Evolutionary conservation across 2,329 filamentous ascomycete genomes (phyloP), one percentile per base, ranked within the genome.

Genomic region (Myriosclerotinia duriaeana): DNA sequence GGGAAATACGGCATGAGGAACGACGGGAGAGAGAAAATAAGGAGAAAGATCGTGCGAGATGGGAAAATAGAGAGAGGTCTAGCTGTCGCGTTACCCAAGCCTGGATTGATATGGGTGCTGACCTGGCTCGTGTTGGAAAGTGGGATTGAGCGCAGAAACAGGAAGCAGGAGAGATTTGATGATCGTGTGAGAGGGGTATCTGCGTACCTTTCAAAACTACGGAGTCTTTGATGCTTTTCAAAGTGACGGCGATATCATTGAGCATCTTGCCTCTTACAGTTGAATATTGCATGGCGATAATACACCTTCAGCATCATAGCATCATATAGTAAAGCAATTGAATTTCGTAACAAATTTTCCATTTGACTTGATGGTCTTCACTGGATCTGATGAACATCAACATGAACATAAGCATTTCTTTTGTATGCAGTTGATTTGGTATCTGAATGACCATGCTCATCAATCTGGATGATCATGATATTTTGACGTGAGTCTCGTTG

Each of bases 101-200:
- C 12, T 59, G 56, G 56, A 36, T 59, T 17, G 56, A 59, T 59
- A 14, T 59, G 26, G 56, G 56, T 8, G 17, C 20, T 34, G 56
- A 59, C 15, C 8, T 59, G 56, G 42, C 42, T 22, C 26, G 56
- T 14, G 11, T 59, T 7, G 38, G 38, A 11, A 56, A 22, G 2
- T 42, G 38, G 22, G 54, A 56, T 42, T 44, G 54, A 44, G 22
- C 5, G 2, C 6, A 40, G 5, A 17, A n/a, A 26, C 5, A 17
- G 12, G 12, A 12, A 40, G 17, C 14, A 14, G 6, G 26, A 5
- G 38, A 15, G 4, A 11, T 15, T 1, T 40, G 12, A 14, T 40
- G 12, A 14, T 40, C 7, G 5, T 12, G 26, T 30, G 9, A 40
- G 38, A 14, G 12, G 9, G 12, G 8, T 11, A 40, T 40, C 2